Base-by-base conservation (phyloP, 495 filamentous ascomycete species). In the Aspergillus hancockii region DNA sequence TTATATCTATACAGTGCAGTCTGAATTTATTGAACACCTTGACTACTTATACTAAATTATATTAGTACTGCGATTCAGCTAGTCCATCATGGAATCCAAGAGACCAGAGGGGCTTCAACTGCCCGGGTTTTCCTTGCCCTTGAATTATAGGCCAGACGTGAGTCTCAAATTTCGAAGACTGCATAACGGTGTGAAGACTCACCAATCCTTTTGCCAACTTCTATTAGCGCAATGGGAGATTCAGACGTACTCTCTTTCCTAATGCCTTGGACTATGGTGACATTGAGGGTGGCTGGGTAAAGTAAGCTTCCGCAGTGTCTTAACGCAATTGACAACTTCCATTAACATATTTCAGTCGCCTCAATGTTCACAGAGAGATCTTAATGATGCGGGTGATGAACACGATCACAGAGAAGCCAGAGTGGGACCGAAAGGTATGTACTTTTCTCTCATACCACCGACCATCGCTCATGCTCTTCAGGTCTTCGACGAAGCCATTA, bases 401-500 rank as follows among this genome's bases (percentile, higher is more conserved):
- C 46, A 30, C 52, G 1, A 70, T 79, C 21, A 74, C 76, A 22
- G 69, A 83, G 60, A 83, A 81, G 62, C 69, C 72, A 8, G 71
- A 76, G 8, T 85, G 79, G 83, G 52, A 62, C 4, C 54, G 59
- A 6, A 70, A 65, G 49, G 62, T 60, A 45, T 16, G 28, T 31
- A 40, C 46, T 6, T 22, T 32, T 32, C 41, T n/a, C 8, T 30
- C 41, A 8, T 19, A 23, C 6, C 2, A 6, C 22, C 0, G 25
- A 16, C 16, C 22, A 0, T 14, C 23, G 13, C n/a, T 23, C 9
- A 22, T 31, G 13, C 3, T 18, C 64, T 28, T 0, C 58, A 74
- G 61, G 63, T 73, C 0, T 83, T 81, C 41, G 75, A 87, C 60
- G 71, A 81, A 3, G 45, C 59, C 40, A 75, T 77, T 54, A 68